Base-by-base conservation (phyloP, 345 rosid species). In the Hevea brasiliensis region DNA sequence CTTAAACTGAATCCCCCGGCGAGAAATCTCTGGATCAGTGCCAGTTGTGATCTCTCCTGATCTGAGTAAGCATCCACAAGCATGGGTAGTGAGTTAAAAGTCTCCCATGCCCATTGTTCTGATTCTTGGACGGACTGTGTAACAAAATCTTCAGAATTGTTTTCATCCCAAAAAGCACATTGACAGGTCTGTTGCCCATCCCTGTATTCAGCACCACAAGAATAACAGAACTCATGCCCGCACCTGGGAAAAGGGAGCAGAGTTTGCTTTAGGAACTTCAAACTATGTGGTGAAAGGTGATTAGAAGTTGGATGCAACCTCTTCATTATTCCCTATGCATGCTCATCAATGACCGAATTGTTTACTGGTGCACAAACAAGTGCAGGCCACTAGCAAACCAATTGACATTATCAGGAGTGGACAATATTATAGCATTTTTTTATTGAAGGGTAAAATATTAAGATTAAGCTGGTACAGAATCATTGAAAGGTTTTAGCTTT, bases 61-160 rank as follows among this genome's bases (percentile, higher is more conserved):
- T 92, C 99, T 0, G 98, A 86, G 83, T 95, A 95, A 4, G 97
- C 97, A 62, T 95, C 98, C 88, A 83, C 89, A 67, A 88, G 81
- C 68, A 89, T 87, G 15, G 98, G 99, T 57, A 91, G 82, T 48
- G 98, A 88, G 79, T 85, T 89, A 81, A 89, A 91, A 63, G 97
- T 89, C 81, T 91, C 97, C 94, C 94, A 92, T 24, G 96, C 92
- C 98, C 98, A 95, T 79, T 89, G 98, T 78, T 95, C 99, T 20
- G 94, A 86, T 81, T 89, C 98, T 75, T 89, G 98, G 48, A 83
- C 84, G 63, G 92, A 86, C 62, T 79, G 89, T 13, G 77, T 75
- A n/a, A 75, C 76, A 40, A 74, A 77, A 67, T 88, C 92, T 68
- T 87, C 97, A 0, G 85, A 79, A 77, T 79, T 85, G n/a, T 88